A percentile compares a stretch with the other conserved stretches of the same genome.
Conservation (phyloP, 2,329 filamentous ascomycete species). For the Colletotrichum sp. region DNA sequence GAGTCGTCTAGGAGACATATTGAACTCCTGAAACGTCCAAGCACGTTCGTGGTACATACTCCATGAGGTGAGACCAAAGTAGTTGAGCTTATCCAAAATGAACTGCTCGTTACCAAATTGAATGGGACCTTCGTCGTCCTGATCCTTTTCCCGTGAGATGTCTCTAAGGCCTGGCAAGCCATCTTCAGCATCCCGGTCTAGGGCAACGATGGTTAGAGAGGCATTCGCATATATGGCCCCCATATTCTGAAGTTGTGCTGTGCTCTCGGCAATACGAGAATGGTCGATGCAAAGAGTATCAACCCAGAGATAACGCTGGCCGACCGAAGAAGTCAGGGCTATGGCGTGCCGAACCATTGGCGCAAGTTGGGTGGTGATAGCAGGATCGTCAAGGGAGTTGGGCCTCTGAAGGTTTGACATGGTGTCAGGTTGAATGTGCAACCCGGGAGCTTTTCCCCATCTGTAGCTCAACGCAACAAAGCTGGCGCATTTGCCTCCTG, state of each 20-base stretch:
- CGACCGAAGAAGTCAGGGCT: neutral
- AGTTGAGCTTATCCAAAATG: neutral
- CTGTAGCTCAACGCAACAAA: neutral
- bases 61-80: too few relatives aligned
- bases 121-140: rapidly evolving
- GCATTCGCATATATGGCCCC: neutral
- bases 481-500: neutral
- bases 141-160: neutral
- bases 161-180: neutral
- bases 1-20: neutral
- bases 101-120: neutral
- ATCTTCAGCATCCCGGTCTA: neutral
- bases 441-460: neutral
- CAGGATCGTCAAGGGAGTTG: neutral
- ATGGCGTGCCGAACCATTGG: neutral
- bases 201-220: neutral
- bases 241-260: neutral
- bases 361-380: neutral
- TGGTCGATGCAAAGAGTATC: neutral
- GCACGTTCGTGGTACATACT: neutral
- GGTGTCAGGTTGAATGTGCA: neutral
- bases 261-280: neutral
- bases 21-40: neutral
- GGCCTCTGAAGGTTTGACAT: neutral
- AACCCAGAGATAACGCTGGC: neutral